These are phyloP conservation scores for Umbelopsis ramanniana DNA, from an alignment of 192 early-diverging fungal genomes.

Conservation along the genomic window DNA sequence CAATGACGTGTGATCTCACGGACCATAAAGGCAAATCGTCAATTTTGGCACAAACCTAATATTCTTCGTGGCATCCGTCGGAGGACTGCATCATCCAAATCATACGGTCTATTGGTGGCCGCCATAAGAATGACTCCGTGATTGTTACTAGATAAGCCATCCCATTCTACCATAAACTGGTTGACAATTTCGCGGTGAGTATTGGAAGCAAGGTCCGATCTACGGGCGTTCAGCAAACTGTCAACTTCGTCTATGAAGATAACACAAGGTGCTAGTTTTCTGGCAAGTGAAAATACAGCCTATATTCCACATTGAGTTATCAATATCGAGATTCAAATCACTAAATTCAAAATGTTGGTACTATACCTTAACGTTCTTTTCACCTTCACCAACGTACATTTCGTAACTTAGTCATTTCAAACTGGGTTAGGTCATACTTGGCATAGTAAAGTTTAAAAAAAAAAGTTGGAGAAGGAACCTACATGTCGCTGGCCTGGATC, in stretches of 20 bases:
- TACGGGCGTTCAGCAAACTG: conserved; percentile 79
- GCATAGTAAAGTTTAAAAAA: neutral
- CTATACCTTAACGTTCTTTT: conserved; percentile 83
- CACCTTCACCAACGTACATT: conserved; percentile 95
- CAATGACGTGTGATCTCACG: neutral
- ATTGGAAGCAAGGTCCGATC: conserved; percentile 54
- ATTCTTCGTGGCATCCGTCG: conserved; percentile 90
- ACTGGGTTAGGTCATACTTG: neutral
- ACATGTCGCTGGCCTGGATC: conserved; percentile 75
- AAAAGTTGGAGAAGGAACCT: neutral
- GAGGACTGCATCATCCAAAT: conserved; percentile 95
- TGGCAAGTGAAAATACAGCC: conserved; percentile 90
- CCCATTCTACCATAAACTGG: conserved; percentile 98
- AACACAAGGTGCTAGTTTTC: conserved; percentile 92
- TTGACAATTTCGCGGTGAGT: conserved; percentile 84
- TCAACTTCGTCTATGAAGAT: conserved; percentile 98
- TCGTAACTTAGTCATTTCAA: conserved; percentile 50
- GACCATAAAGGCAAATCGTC: conserved; percentile 7
- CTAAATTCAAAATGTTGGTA: neutral
- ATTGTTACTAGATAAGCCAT: conserved; percentile 79
- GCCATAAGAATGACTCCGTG: conserved; percentile 85
- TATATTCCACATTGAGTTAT: conserved; percentile 25
- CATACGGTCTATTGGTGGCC: conserved; percentile 96
- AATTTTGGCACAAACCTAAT: conserved; percentile 52
- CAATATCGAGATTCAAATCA: neutral